phyloP scores from a whole-genome alignment of 2,329 filamentous ascomycete genomes.

The Pleoardoris graminearum region DNA sequence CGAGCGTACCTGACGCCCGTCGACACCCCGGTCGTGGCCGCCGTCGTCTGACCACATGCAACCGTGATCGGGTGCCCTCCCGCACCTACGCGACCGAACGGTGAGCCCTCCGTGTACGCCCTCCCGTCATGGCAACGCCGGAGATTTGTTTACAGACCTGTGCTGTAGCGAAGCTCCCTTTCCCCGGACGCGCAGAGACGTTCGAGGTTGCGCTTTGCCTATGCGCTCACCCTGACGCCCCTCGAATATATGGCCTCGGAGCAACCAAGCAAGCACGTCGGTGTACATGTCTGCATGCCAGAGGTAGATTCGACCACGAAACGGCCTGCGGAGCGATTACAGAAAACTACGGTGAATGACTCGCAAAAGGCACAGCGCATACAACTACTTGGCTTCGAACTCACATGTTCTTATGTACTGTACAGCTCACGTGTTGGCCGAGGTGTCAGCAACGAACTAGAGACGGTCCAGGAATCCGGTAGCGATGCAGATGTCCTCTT shows the following conservation, averaged over 20 bases:
- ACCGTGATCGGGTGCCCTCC: constrained; percentile 14
- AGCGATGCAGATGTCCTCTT: constrained; percentile 9
- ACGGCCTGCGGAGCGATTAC: constrained; percentile 18
- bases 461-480: constrained; percentile 6
- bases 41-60: constrained; percentile 30
- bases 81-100: constrained; percentile 15
- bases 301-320: constrained; percentile 26
- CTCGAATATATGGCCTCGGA: constrained; percentile 12
- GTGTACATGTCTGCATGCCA: constrained; percentile 23
- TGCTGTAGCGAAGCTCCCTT: constrained; percentile 28
- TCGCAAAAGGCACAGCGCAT: constrained; percentile 16
- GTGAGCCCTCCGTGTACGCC: constrained; percentile 12
- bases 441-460: constrained; percentile 6
- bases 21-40: constrained; percentile 26
- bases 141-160: constrained; percentile 19
- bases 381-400: constrained; percentile 13
- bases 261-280: constrained; percentile 23
- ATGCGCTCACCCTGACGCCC: constrained; percentile 23
- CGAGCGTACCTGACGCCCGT: constrained; percentile 15
- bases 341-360: constrained; percentile 24
- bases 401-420: not conserved
- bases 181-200: constrained; percentile 18
- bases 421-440: constrained; percentile 8
- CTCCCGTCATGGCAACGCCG: constrained; percentile 10
- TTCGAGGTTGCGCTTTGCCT: constrained; percentile 19